Percentiles rank a stretch among this genome's conserved stretches.
These are phyloP conservation scores for Microsporum ferrugineum DNA, from an alignment of 2,329 filamentous ascomycete species.

Conservation along the genomic window DNA sequence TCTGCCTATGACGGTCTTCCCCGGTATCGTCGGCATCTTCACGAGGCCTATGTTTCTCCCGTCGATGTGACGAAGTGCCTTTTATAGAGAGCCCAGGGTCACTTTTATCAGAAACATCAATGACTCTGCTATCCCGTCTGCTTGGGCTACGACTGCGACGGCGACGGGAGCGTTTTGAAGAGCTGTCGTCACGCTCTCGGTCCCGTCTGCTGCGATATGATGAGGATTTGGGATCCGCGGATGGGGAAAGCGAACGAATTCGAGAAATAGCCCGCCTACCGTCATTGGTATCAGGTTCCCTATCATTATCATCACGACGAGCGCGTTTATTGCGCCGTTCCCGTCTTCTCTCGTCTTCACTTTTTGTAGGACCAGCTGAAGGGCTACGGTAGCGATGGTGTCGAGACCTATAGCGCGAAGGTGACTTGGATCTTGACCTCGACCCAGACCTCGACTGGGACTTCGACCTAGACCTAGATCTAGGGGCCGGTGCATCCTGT, in stretches of 20 bases:
- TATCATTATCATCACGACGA: slow-evolving; percentile 29
- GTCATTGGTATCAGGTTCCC: slow-evolving; percentile 14
- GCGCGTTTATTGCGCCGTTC: slow-evolving; percentile 23
- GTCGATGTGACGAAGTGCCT: neutral
- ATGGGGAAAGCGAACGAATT: slow-evolving; percentile 53
- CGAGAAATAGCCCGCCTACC: slow-evolving; percentile 24
- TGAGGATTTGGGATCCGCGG: slow-evolving; percentile 46
- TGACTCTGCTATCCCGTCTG: neutral
- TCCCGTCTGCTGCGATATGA: slow-evolving; percentile 53
- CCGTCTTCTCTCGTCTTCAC: slow-evolving; percentile 28
- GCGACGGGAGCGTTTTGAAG: slow-evolving; percentile 38
- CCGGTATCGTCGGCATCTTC: slow-evolving; percentile 9
- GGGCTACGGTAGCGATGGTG: slow-evolving; percentile 40
- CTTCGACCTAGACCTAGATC: slow-evolving; percentile 23
- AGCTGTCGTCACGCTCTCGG: slow-evolving; percentile 38
- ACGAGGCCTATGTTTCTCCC: neutral
- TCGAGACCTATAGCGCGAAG: slow-evolving; percentile 24
- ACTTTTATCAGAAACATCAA: neutral
- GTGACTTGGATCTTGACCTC: slow-evolving; percentile 17
- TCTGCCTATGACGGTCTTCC: slow-evolving; percentile 24
- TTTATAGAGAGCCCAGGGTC: neutral
- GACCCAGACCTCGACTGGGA: slow-evolving; percentile 27
- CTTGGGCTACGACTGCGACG: slow-evolving; percentile 31
- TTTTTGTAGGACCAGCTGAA: slow-evolving; percentile 21
- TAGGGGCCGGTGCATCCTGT: slow-evolving; percentile 8